phyloP scores from a whole-genome alignment of 176 grass and related monocot genomes.

The Oryza nivara region DNA sequence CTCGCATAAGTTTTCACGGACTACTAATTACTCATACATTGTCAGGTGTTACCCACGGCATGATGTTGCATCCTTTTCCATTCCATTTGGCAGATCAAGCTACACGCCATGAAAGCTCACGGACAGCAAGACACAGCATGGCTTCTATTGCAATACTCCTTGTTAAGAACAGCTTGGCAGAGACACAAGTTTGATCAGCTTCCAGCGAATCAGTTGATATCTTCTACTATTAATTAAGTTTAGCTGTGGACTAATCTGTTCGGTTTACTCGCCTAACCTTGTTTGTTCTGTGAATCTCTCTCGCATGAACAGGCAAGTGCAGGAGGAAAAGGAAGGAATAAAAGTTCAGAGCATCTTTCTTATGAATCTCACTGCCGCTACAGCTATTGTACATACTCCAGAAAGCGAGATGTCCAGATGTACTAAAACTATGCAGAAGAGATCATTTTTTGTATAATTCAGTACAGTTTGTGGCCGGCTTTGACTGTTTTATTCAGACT shows the following conservation, averaged over 20 bases:
- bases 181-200: constrained; percentile 1
- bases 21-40: not conserved
- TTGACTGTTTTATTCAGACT: not conserved
- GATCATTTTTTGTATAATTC: not conserved
- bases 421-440: not conserved
- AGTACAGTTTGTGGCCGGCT: not conserved
- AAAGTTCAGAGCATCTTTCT: not conserved
- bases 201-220: not conserved
- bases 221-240: not conserved
- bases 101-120: constrained; percentile 25
- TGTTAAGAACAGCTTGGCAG: not conserved
- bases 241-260: not conserved
- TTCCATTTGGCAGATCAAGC: constrained; percentile 14
- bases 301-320: not conserved
- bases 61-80: constrained; percentile 7
- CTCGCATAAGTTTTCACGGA: not conserved
- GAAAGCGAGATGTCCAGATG: not conserved
- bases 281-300: not conserved
- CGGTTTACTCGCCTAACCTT: not conserved
- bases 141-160: not conserved
- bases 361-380: not conserved
- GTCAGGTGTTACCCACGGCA: not conserved
- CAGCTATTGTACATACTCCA: not conserved
- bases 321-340: not conserved
- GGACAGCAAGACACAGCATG: not conserved